phyloP scores from a whole-genome alignment of 148 eudicot species.

The Rhododendron ovatum region DNA sequence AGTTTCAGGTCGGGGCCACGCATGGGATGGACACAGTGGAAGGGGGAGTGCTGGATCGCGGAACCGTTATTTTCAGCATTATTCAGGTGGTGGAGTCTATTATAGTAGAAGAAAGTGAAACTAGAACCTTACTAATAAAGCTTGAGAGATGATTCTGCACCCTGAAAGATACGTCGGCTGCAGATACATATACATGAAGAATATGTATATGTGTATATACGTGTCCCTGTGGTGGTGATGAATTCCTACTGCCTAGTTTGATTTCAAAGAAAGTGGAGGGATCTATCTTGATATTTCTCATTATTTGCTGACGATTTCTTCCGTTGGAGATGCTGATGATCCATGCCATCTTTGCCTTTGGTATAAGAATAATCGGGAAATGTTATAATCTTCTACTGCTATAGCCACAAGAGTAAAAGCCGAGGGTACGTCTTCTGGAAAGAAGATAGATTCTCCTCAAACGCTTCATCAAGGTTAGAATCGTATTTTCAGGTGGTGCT shows the following conservation, averaged over 20 bases:
- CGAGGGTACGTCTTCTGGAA: background rate
- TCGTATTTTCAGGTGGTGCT: background rate
- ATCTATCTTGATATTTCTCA: background rate
- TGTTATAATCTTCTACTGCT: background rate
- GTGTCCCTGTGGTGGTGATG: background rate
- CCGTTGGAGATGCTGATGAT: background rate
- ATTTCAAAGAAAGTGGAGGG: background rate
- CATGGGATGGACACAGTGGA: conserved; percentile 76
- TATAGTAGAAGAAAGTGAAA: conserved; percentile 65
- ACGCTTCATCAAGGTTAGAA: background rate
- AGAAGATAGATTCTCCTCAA: background rate
- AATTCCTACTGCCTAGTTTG: background rate
- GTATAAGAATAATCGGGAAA: background rate
- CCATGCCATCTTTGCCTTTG: background rate
- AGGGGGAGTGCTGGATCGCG: conserved; percentile 55
- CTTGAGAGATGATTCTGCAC: background rate
- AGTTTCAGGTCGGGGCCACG: conserved; percentile 44
- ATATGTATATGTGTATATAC: background rate
- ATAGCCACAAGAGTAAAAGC: background rate
- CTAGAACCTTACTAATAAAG: background rate
- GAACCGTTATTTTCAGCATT: conserved; percentile 51
- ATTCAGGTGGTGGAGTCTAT: conserved; percentile 64
- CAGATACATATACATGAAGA: background rate
- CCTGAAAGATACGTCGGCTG: background rate
- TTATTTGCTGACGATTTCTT: background rate